Evolutionary conservation across 2,329 filamentous ascomycete species (phyloP), one percentile per base, ranked within the genome.

Genomic region (Verticillium isaacii): DNA sequence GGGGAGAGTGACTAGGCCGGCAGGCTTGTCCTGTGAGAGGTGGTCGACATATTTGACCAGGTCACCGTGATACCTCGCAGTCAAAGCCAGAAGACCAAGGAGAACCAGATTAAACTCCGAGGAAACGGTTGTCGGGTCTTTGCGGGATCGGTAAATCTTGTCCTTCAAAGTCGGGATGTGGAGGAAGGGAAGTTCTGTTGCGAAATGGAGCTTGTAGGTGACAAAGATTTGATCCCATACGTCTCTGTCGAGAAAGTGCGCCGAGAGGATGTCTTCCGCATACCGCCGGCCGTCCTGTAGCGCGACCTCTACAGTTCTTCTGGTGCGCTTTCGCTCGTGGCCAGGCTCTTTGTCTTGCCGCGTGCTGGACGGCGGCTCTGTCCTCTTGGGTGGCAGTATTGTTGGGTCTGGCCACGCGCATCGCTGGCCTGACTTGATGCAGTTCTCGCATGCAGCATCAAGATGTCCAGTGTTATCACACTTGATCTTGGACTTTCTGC

Each of bases 401-500:
- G 66, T 62, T 2, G 68, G 63, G 17, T 85, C 78, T 9, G 90
- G 89, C 73, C 93, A 92, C 64, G 84, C 84, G 72, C 92, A 95
- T 63, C 91, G 85, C 71, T 90, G 85, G 55, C 88, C 86, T 58
- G 85, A 85, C 63, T 87, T 87, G 71, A 89, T 85, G 72, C 92
- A 96, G 14, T 87, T 87, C 65, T 90, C 86, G 77, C 92, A 96
- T 17, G 85, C 63, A 17, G 64, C 56, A 32, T 63, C 64, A 14
- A 63, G 86, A 17, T 86, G 88, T 64, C 85, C 84, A 75, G 39
- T 59, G 32, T 95, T 95, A 74, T 92, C 87, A 77, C 92, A 96
- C 76, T 94, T 94, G 72, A 94, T 91, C 77, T 95, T 96, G 72
- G 90, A 92, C 69, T 86, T 86, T 62, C 91, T 84, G 72, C 91